Evolutionary conservation across 23 red algal genomes (phyloP).

Genomic region (Gracilaria gracilis): DNA sequence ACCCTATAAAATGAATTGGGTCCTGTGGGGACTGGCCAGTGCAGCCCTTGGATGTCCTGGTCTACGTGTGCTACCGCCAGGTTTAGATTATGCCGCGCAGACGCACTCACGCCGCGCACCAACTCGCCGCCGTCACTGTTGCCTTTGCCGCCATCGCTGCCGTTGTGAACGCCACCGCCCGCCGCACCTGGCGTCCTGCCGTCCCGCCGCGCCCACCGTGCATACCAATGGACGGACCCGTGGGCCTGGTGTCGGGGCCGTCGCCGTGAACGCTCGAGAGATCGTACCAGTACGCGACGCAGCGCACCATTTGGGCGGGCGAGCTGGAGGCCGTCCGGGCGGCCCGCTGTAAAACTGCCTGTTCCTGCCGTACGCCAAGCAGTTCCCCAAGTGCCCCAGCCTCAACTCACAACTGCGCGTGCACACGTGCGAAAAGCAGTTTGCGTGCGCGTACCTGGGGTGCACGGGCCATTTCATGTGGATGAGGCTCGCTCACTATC

Average conservation of each 20-base stretch:
- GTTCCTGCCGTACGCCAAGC: conserved; percentile 65
- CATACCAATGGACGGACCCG: conserved; percentile 35
- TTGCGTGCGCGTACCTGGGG: conserved; percentile 68
- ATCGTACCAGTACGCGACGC: conserved; percentile 50
- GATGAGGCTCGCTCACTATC: conserved; percentile 81
- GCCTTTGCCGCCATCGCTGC: too few relatives aligned
- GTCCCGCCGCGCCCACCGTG: not conserved
- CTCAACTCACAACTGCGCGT: conserved; percentile 83
- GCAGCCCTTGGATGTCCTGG: too few relatives aligned
- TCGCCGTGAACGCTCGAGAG: conserved; percentile 49
- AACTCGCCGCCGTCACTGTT: too few relatives aligned
- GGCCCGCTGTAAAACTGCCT: conserved; percentile 66
- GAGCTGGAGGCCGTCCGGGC: conserved; percentile 44
- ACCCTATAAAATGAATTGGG: too few relatives aligned
- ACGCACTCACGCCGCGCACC: too few relatives aligned
- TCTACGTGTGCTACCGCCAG: too few relatives aligned
- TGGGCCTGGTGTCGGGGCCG: conserved; percentile 10
- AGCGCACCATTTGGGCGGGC: conserved; percentile 11
- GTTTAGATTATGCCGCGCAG: too few relatives aligned
- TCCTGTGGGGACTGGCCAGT: too few relatives aligned
- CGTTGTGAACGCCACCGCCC: not conserved
- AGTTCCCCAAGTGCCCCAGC: conserved; percentile 82
- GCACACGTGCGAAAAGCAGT: conserved; percentile 88
- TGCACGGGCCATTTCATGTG: conserved; percentile 80
- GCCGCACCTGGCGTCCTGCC: too few relatives aligned